Evolutionary conservation across 2,329 filamentous ascomycete species (phyloP).

Genomic region (Nigrograna mackinnonii): DNA sequence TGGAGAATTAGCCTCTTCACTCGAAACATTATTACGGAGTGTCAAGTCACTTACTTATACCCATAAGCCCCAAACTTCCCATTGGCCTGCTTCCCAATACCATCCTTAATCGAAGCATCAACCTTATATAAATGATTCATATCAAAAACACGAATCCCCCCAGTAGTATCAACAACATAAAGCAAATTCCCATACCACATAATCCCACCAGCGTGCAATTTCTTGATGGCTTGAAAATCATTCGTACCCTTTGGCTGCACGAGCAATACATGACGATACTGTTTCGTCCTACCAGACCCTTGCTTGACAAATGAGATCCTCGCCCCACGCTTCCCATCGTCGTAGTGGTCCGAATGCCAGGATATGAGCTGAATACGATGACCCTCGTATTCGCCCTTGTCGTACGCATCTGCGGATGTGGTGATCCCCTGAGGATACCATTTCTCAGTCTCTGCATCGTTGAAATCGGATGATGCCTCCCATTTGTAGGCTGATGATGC

Average conservation of each 20-base stretch:
- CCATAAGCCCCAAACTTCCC: slow-evolving; percentile 13
- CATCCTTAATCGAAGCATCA: slow-evolving; percentile 9
- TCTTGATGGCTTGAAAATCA: slow-evolving; percentile 12
- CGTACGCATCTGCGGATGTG: slow-evolving; percentile 15
- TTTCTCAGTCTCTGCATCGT: slow-evolving; percentile 12
- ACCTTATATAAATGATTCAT: slow-evolving; percentile 12
- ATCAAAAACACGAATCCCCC: slow-evolving; percentile 13
- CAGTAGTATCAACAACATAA: slow-evolving; percentile 14
- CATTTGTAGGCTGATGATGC: slow-evolving; percentile 10
- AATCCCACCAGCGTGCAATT: slow-evolving; percentile 13
- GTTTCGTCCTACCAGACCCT: slow-evolving; percentile 5
- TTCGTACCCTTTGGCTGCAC: slow-evolving; percentile 11
- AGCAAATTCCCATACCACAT: slow-evolving; percentile 15
- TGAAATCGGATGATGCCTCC: slow-evolving; percentile 9
- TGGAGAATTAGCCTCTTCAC: too few relatives aligned
- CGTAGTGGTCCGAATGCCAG: slow-evolving; percentile 17
- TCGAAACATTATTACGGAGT: too few relatives aligned
- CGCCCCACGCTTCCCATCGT: slow-evolving; percentile 13
- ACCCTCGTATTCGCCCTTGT: slow-evolving; percentile 10
- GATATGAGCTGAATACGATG: slow-evolving; percentile 11
- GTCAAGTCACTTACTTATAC: slow-evolving; percentile 15
- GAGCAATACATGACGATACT: slow-evolving; percentile 15
- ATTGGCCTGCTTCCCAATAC: slow-evolving; percentile 3
- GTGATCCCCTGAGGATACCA: slow-evolving; percentile 17
- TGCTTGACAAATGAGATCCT: slow-evolving; percentile 14